Evolutionary conservation across 192 early-diverging fungal genomes (phyloP), one percentile per base, ranked within the genome.

Genomic region (Haplosporangium gracile): DNA sequence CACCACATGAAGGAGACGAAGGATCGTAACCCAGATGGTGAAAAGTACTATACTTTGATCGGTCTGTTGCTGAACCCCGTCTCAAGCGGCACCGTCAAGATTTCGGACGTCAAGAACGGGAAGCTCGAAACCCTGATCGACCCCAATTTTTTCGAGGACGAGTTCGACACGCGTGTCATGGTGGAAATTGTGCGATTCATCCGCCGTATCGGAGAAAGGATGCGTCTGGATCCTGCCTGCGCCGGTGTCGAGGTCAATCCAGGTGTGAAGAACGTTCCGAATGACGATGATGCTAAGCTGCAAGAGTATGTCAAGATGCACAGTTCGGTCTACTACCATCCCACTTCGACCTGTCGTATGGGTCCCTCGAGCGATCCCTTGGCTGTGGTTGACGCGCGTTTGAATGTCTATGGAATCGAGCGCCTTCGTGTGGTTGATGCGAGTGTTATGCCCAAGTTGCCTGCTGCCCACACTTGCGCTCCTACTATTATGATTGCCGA

Each of bases 351-450:
- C 1, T 80, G 82, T 53, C 68, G 42, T 32, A 88, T 88, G 88
- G 88, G 82, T 4, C 82, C 82, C 5, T 15, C 76, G 1, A 78
- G 79, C 6, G 88, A 88, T 55, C 82, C 79, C 0, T 24, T 81
- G 63, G 76, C 88, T 7, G 82, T 83, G 0, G 88, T 88, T 7
- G 82, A 88, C 26, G 51, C 68, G 4, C 75, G 76, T 0, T 26
- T 88, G 72, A 81, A 82, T 18, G 75, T 88, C 22, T 76, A 81
- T 76, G 82, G 88, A 10, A 73, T 88, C 26, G 79, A 85, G 24
- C 78, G 76, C 10, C 72, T 88, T 2, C 55, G 88, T 1, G 80
- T 88, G 24, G 80, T 81, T 26, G 88, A 88, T 60, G 74, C 82
- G 53, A 88, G 88, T 42, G 43, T 88, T 1, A 80, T 80, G 75